These are phyloP conservation scores for Fomitopsis palustris DNA, from an alignment of 1,284 basidiomycete genomes.

Conservation along the genomic window DNA sequence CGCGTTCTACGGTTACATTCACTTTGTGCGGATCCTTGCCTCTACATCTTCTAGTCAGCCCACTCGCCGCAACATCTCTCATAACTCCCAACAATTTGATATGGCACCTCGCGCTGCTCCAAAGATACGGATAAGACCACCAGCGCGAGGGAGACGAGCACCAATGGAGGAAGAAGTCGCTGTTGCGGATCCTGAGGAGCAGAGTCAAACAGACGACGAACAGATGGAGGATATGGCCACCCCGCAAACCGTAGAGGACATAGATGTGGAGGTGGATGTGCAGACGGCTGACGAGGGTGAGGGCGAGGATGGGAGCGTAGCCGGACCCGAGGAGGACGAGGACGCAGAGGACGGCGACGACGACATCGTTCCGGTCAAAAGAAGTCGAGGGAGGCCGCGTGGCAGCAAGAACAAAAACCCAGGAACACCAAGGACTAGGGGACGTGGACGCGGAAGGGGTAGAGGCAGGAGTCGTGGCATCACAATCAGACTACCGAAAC, in stretches of 20 bases:
- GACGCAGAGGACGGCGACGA: constrained; percentile 18
- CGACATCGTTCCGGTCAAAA: constrained; percentile 13
- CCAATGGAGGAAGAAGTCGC: constrained; percentile 11
- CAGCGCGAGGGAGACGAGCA: not conserved
- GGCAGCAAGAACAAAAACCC: constrained; percentile 23
- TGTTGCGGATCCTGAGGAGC: constrained; percentile 5
- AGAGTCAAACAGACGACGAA: not conserved
- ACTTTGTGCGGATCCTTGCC: no score
- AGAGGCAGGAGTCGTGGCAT: constrained; percentile 39
- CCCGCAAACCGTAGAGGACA: not conserved
- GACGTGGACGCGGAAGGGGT: constrained; percentile 40
- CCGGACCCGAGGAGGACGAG: constrained; percentile 8
- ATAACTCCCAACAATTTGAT: no score
- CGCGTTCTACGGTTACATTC: no score
- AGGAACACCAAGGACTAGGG: constrained; percentile 24
- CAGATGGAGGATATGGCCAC: constrained; percentile 7
- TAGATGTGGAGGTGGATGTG: constrained; percentile 8
- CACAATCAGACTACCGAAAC: constrained; percentile 32
- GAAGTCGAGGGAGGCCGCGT: constrained; percentile 17
- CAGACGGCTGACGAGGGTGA: constrained; percentile 3
- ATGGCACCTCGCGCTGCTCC: not conserved
- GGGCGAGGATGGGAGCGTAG: not conserved
- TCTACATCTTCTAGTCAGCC: no score
- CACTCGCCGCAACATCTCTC: no score
- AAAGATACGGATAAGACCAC: not conserved